phyloP scores from a whole-genome alignment of 331 rosid species.

The Saraca asoca region DNA sequence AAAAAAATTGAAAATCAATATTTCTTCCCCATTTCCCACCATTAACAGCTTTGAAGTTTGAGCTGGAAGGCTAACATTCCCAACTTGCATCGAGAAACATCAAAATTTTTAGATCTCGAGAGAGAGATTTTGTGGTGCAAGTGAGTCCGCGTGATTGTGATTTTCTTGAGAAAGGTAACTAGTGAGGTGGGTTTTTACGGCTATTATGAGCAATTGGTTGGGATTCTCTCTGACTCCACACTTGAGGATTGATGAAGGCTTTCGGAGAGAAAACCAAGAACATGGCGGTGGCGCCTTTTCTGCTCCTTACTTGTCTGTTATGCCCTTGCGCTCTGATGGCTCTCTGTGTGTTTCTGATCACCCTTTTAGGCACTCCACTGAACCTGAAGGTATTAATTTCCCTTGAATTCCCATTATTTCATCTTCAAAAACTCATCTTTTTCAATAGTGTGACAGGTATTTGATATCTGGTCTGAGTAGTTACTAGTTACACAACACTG shows the following conservation, averaged over 20 bases:
- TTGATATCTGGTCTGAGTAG: not conserved
- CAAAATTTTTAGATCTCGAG: conserved; percentile 4
- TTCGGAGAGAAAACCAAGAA: conserved; percentile 58
- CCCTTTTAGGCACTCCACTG: conserved; percentile 47
- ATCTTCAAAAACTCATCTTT: not conserved
- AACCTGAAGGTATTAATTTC: conserved; percentile 49
- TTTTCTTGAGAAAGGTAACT: conserved; percentile 30
- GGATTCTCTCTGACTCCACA: conserved; percentile 95
- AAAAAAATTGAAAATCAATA: not conserved
- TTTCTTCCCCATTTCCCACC: conserved; percentile 36
- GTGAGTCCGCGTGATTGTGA: conserved; percentile 20
- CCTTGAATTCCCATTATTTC: too few relatives aligned
- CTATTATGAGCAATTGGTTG: conserved; percentile 83
- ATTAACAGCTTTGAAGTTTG: conserved; percentile 58
- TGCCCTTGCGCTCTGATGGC: conserved; percentile 95
- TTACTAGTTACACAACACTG: not conserved
- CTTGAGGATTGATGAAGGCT: conserved; percentile 75
- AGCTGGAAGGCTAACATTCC: conserved; percentile 56
- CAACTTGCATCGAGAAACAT: conserved; percentile 41
- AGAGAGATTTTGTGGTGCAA: conserved; percentile 18
- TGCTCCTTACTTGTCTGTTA: conserved; percentile 53
- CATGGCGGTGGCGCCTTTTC: conserved; percentile 30
- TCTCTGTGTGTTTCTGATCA: conserved; percentile 71
- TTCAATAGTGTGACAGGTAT: not conserved
- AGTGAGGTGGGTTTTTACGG: not conserved